Evolutionary conservation across 1,139 yeast species (phyloP).

Genomic region (Pichia sp.): DNA sequence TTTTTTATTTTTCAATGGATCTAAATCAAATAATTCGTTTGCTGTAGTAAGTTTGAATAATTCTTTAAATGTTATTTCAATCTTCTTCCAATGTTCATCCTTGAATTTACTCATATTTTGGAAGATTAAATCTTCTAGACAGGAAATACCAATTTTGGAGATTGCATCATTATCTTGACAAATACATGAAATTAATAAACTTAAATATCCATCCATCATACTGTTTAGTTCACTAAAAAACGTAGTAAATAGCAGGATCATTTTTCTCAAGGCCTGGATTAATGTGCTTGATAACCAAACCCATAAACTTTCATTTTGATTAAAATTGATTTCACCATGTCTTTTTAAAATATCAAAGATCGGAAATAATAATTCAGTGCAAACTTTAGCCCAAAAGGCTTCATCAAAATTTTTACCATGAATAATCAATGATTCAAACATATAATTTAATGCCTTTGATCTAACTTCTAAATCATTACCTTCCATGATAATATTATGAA

Average conservation of each 20-base stretch:
- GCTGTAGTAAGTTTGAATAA: constrained; percentile 84
- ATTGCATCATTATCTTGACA: constrained; percentile 97
- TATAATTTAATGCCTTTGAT: constrained; percentile 73
- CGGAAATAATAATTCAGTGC: constrained; percentile 77
- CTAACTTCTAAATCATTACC: constrained; percentile 94
- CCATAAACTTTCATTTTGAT: constrained; percentile 69
- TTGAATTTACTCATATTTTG: constrained; percentile 66
- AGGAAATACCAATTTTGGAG: constrained; percentile 87
- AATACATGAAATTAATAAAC: constrained; percentile 75
- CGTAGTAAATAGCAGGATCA: constrained; percentile 75
- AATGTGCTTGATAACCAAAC: constrained; percentile 96
- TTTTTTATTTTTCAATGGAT: constrained; percentile 41
- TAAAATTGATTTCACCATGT: constrained; percentile 66
- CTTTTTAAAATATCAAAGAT: constrained; percentile 75
- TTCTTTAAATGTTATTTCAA: constrained; percentile 55
- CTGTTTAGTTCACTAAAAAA: constrained; percentile 69
- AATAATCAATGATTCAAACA: constrained; percentile 75
- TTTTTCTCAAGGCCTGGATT: constrained; percentile 87
- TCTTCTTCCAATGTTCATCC: constrained; percentile 66
- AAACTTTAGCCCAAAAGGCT: constrained; percentile 77
- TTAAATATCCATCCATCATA: constrained; percentile 72
- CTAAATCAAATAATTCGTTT: constrained; percentile 67
- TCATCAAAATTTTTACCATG: constrained; percentile 72
- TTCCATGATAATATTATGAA: constrained; percentile 84
- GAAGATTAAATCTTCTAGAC: constrained; percentile 69